Base-by-base conservation (phyloP, 1,284 basidiomycete genomes). In the Tilletia caries region DNA sequence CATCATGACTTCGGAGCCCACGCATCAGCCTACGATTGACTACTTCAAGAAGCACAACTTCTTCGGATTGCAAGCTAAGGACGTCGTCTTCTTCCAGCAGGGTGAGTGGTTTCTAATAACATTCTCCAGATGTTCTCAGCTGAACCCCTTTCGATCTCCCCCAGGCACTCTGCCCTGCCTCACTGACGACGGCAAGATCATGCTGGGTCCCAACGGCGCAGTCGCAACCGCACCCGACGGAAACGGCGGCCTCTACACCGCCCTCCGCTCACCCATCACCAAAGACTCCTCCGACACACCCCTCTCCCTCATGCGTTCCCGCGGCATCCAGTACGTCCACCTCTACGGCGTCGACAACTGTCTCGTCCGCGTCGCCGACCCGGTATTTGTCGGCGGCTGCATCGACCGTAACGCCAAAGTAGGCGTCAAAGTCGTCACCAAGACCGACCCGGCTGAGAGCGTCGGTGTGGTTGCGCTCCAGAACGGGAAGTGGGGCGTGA, bases 311-410 rank as follows among this genome's bases (percentile, higher is more conserved):
- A 88, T 98, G 71, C 85, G 86, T 50, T 83, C 85, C 67, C 93
- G 93, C 75, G 89, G 90, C 60, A 86, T 98, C 80, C 87, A 89
- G 71, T 97, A 95, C 85, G 87, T 99, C 60, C 95, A 99, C 85
- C 92, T 90, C 0, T 98, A 97, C 86, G 91, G 95, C 79, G 95
- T 99, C 78, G 96, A 98, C 87, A 99, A 99, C 87, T 98, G 95
- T 85, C 91, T 99, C 73, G 96, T 98, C 77, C 89, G 91, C 74
- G 93, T 99, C 69, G 95, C 94, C 69, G 96, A 99, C 84, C 96
- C 96, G 20, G 88, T 93, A 82, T 98, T 99, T 87, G 85, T 98
- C 77, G 96, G 96, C 43, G 94, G 91, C 85, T 92, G 92, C 85
- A 91, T 98, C 84, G 85, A 87, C 71, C 92, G 92, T 78, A 86